Conservation (phyloP, 805 yeast genomes). For the Hanseniaspora singularis region DNA sequence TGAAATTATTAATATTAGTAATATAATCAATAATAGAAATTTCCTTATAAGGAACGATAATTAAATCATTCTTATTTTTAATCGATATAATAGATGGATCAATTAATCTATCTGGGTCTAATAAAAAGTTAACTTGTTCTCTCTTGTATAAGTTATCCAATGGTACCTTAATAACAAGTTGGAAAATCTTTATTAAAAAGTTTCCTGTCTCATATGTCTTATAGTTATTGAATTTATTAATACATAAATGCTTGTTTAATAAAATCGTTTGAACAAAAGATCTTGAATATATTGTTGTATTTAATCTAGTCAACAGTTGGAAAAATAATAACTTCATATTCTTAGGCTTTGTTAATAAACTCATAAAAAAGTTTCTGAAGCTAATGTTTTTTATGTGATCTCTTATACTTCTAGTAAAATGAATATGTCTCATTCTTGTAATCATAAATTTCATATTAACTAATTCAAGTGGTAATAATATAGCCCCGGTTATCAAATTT, state of each 20-base stretch:
- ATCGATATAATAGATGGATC: slow-evolving; percentile 33
- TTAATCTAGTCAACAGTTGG: slow-evolving; percentile 51
- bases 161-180: slow-evolving; percentile 68
- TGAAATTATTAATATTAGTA: slow-evolving; percentile 21
- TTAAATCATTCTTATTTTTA: slow-evolving; percentile 34
- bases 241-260: slow-evolving; percentile 41
- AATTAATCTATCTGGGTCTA: slow-evolving; percentile 25
- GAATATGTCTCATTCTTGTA: slow-evolving; percentile 28
- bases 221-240: slow-evolving; percentile 58
- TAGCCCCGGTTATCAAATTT: slow-evolving; percentile 55
- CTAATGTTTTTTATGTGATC: slow-evolving; percentile 43
- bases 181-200: slow-evolving; percentile 50
- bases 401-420: slow-evolving; percentile 53
- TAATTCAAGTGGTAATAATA: slow-evolving; percentile 70
- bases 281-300: slow-evolving; percentile 48
- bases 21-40: slow-evolving; percentile 38
- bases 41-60: slow-evolving; percentile 22
- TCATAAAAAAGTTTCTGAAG: slow-evolving; percentile 27
- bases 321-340: slow-evolving; percentile 57
- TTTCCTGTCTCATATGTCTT: slow-evolving; percentile 45
- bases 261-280: slow-evolving; percentile 51
- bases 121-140: slow-evolving; percentile 61
- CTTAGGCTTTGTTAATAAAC: slow-evolving; percentile 26
- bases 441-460: slow-evolving; percentile 68
- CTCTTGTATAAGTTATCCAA: slow-evolving; percentile 76